A percentile compares a stretch with the other conserved stretches of the same genome.
phyloP scores from a whole-genome alignment of 768 basidiomycete species.

The Psilocybe cyanescens region DNA sequence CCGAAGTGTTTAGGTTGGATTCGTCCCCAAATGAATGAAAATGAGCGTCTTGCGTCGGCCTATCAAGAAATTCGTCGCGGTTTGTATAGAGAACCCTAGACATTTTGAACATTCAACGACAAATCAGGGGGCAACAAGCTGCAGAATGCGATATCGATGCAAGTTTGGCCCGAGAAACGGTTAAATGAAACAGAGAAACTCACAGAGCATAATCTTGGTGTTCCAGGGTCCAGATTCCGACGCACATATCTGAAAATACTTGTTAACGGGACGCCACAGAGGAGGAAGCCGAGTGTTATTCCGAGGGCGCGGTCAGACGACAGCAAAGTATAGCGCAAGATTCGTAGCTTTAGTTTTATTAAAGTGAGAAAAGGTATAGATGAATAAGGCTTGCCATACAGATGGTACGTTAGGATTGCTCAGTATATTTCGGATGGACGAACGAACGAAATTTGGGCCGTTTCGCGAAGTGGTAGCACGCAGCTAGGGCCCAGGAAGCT shows the following conservation, averaged over 20 bases:
- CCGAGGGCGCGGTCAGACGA: slow-evolving; percentile 24
- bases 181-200: slow-evolving; percentile 31
- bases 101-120: not conserved
- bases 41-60: slow-evolving; percentile 67
- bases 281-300: slow-evolving; percentile 2
- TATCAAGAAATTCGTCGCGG: slow-evolving; percentile 72
- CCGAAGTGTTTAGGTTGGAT: slow-evolving; percentile 23
- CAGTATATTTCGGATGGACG: slow-evolving; percentile 12
- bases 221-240: slow-evolving; percentile 77
- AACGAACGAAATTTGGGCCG: slow-evolving; percentile 4
- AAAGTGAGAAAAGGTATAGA: slow-evolving; percentile 22
- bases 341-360: slow-evolving; percentile 33
- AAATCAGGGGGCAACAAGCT: not conserved
- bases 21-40: slow-evolving; percentile 65
- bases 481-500: slow-evolving; percentile 15
- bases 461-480: slow-evolving; percentile 21
- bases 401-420: slow-evolving; percentile 11
- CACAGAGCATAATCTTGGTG: slow-evolving; percentile 82
- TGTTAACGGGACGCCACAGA: slow-evolving; percentile 16
- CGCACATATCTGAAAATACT: slow-evolving; percentile 59
- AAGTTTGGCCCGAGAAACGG: not conserved
- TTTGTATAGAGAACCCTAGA: slow-evolving; percentile 74
- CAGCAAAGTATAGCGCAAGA: slow-evolving; percentile 16
- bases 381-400: slow-evolving; percentile 15
- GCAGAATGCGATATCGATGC: not conserved